Base-by-base conservation (phyloP, 495 filamentous ascomycete genomes). In the Aspergillus wentii region DNA sequence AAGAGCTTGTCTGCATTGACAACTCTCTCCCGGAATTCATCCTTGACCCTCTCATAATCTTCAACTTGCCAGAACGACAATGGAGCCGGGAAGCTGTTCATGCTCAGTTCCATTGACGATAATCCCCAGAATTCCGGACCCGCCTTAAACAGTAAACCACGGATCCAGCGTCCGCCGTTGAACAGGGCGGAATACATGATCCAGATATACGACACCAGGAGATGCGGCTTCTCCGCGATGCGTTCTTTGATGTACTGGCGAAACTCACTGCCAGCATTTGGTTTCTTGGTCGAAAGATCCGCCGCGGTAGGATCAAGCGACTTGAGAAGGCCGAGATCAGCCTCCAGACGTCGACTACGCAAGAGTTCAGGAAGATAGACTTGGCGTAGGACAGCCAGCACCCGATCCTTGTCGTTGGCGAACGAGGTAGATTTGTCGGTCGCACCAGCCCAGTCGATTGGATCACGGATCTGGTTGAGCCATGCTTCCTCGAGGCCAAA, bases 131-230 rank as follows among this genome's bases (percentile, higher is more conserved):
- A 78, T 7, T 54, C 54, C 0, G 48, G 20, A 8, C 68, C 66
- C 8, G 66, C 72, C 11, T 52, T 50, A 21, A 52, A 33, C 1
- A 81, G 49, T 19, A 67, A 54, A 1, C 49, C 48, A 11, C 74
- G 63, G 16, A 82, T 69, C 51, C 64, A 72, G 3, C 76, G 57
- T 4, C 78, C 77, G 8, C 78, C 78, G 20, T 66, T 68, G 39
- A 82, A 75, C 0, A 80, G 49, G 4, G 77, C 77, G 63, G 79
- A 73, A 46, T 80, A 80, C 35, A 78, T 61, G 17, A 76, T 67
- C 75, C 76, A 80, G 2, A 68, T 62, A 46, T 79, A 79, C 1
- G 77, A 72, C 11, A 82, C 39, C 0, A 78, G 52, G 1, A 71
- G 46, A 40, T 78, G 74, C n/a, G 74, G 74, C 21, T 66, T 68